phyloP scores from a whole-genome alignment of 129 eudicot species.

The Scalesia atractyloides region DNA sequence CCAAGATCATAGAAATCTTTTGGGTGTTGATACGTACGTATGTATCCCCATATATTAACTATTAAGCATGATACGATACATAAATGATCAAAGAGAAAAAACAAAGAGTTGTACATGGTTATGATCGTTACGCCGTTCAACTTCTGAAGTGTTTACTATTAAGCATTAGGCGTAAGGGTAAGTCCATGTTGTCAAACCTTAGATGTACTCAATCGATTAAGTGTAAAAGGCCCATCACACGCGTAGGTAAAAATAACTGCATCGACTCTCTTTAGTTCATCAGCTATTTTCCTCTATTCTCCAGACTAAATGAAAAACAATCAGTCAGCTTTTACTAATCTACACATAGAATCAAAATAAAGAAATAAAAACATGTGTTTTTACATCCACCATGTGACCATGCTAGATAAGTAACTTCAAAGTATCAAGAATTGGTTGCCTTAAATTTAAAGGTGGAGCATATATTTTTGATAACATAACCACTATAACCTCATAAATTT shows the following conservation, averaged over 20 bases:
- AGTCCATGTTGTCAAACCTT: too few relatives aligned
- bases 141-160: not conserved
- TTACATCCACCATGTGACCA: not conserved
- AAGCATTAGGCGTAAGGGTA: too few relatives aligned
- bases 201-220: slow-evolving; percentile 79
- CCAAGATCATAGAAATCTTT: slow-evolving; percentile 46
- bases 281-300: slow-evolving; percentile 63
- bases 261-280: slow-evolving; percentile 82
- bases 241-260: slow-evolving; percentile 91
- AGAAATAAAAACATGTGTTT: not conserved
- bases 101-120: not conserved
- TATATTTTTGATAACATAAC: too few relatives aligned
- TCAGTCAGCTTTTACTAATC: not conserved
- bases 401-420: not conserved
- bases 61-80: not conserved
- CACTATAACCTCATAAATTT: too few relatives aligned
- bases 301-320: slow-evolving; percentile 50
- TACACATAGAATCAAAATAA: not conserved
- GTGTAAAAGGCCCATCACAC: slow-evolving; percentile 77
- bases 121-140: not conserved
- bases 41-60: not conserved
- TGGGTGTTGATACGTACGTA: slow-evolving; percentile 12
- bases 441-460: not conserved
- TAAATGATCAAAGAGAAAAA: not conserved
- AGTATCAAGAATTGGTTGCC: not conserved